Base-by-base conservation (phyloP, 1,284 basidiomycete species). In the Takashimella koratensis region DNA sequence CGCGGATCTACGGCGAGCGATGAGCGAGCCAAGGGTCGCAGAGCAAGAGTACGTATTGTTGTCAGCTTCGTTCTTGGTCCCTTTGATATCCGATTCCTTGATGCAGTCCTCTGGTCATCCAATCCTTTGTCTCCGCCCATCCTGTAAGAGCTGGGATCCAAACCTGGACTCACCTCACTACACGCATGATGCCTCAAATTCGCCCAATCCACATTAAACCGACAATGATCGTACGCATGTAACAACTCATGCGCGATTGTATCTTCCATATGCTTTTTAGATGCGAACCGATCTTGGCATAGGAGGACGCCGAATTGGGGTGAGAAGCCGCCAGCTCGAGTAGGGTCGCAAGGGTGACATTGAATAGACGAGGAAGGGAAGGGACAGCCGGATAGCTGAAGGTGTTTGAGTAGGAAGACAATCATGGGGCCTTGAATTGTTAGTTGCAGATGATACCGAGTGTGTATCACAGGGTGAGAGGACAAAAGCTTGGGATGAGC, bases 201-300 rank as follows among this genome's bases (percentile, higher is more conserved):
- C 49, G 73, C 77, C 92, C 91, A 97, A 73, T 96, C 86, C 1
- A 96, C 88, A 54, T 92, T 86, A 79, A 98, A 98, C 70, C 86
- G 85, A 73, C 89, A 90, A 62, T 96, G 89, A 71, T 98, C 95
- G 70, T 88, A 98, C 81, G 93, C 86, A 74, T 98, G 95, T n/a
- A 98, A 79, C 53, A 98, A 84, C 70, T 98, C 95, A 68, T 98
- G 95, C 16, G 90, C 83, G 26, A 98, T 78, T 13, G 93, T 96
- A 70, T 92, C 85, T 74, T 98, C 91, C 84, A 95, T 86, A 65
- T 97, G 91, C 43, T 82, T 81, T 71, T 90, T 87, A 74, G 81
- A 84, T 71, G 85, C 83, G 64, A 91, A 87, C 46, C 85, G 82
- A 43, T 90, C 88, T 60, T 90, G 85, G 70, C 93, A 96, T 4